phyloP scores from a whole-genome alignment of 1,284 basidiomycete species.

The Neolentinus lepideus region DNA sequence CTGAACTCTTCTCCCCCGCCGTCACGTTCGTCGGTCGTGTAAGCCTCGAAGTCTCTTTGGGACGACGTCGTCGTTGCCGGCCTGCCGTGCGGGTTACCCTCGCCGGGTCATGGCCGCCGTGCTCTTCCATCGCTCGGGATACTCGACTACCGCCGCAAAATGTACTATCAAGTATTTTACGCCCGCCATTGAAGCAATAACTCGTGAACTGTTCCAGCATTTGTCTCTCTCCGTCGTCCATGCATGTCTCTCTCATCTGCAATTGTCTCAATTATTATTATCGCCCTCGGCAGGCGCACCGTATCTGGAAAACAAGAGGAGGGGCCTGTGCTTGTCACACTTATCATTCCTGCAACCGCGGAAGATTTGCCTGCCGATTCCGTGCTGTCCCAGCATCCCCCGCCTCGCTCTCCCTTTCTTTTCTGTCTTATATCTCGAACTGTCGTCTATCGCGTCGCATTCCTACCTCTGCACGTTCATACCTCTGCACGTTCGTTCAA shows the following conservation, averaged over 20 bases:
- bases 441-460: not conserved
- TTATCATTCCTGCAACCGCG: not conserved
- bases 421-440: not conserved
- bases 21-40: constrained; percentile 33
- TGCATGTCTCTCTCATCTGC: constrained; percentile 55
- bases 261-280: constrained; percentile 37
- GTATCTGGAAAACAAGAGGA: constrained; percentile 1
- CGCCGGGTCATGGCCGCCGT: constrained; percentile 4
- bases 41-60: not conserved
- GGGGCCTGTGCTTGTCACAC: not conserved
- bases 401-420: not conserved
- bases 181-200: constrained; percentile 42
- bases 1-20: constrained; percentile 48
- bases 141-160: constrained; percentile 43
- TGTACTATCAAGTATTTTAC: constrained; percentile 65
- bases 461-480: no score
- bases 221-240: constrained; percentile 58
- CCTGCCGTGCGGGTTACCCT: no score
- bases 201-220: constrained; percentile 55
- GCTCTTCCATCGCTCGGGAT: constrained; percentile 14
- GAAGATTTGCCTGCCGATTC: not conserved
- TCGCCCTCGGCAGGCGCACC: constrained; percentile 18
- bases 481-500: not conserved
- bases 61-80: not conserved
- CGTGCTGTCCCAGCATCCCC: not conserved